Evolutionary conservation across 306 rosid species (phyloP).

Genomic region (Vachellia pachyceras): DNA sequence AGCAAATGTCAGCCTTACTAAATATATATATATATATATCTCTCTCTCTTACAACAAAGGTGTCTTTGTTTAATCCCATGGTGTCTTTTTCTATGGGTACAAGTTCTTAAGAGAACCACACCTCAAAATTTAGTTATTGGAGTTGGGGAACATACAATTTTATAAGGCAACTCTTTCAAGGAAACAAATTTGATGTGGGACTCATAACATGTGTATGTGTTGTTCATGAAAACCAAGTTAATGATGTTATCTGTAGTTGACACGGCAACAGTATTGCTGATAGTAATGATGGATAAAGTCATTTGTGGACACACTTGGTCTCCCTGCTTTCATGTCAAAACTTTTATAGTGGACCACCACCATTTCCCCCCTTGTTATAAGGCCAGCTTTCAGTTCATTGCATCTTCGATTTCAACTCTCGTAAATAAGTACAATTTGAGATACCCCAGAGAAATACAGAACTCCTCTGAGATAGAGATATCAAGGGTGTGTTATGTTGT

Average conservation of each 20-base stretch:
- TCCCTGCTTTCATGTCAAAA: conserved; percentile 47
- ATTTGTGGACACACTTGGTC: conserved; percentile 49
- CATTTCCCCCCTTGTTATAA: conserved; percentile 36
- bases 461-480: neutral
- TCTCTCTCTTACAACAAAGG: neutral
- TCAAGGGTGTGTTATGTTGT: conserved; percentile 8
- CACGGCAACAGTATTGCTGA: conserved; percentile 32
- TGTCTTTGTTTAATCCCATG: no score
- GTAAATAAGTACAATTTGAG: conserved; percentile 33
- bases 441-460: conserved; percentile 37
- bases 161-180: no score
- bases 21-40: no score
- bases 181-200: no score
- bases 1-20: neutral
- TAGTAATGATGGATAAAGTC: conserved; percentile 46
- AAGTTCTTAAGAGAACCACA: no score
- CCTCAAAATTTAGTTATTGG: no score
- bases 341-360: conserved; percentile 43
- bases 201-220: neutral
- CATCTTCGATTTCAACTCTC: conserved; percentile 41
- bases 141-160: no score
- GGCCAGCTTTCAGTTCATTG: conserved; percentile 18
- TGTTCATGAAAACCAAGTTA: conserved; percentile 7
- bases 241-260: conserved; percentile 6
- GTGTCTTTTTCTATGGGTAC: no score